Evolutionary conservation across 176 grass and related monocot genomes (phyloP).

Genomic region (Urochloa ruziziensis): DNA sequence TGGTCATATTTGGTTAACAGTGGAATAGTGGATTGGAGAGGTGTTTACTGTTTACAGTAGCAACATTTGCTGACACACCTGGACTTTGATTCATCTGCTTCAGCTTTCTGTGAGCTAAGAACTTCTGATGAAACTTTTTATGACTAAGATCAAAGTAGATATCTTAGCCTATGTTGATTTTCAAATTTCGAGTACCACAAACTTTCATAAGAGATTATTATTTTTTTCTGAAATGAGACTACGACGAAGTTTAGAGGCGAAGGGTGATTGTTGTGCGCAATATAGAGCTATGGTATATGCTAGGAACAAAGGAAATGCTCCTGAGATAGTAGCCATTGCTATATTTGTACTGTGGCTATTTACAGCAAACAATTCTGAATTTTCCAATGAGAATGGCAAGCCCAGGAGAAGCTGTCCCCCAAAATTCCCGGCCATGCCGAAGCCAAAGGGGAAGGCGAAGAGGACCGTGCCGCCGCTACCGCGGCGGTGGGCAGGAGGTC

Average conservation of each 20-base stretch:
- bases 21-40: too few relatives aligned
- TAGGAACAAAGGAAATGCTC: background rate
- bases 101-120: too few relatives aligned
- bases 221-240: background rate
- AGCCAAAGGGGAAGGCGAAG: constrained; percentile 13
- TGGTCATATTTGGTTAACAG: too few relatives aligned
- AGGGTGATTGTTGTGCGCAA: background rate
- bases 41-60: too few relatives aligned
- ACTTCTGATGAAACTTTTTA: too few relatives aligned
- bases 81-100: too few relatives aligned
- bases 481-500: background rate
- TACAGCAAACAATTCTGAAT: background rate
- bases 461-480: constrained; percentile 18
- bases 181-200: too few relatives aligned
- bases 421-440: constrained; percentile 24
- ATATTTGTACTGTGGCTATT: constrained; percentile 25
- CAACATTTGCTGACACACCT: too few relatives aligned
- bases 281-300: background rate
- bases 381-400: constrained; percentile 8
- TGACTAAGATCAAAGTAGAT: too few relatives aligned
- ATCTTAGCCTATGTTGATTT: too few relatives aligned
- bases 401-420: background rate
- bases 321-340: background rate
- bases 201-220: too few relatives aligned
- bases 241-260: background rate